Percentiles rank a stretch among this genome's conserved stretches.
Evolutionary conservation across 2,329 filamentous ascomycete genomes (phyloP).

Genomic region (Fusarium avenaceum): DNA sequence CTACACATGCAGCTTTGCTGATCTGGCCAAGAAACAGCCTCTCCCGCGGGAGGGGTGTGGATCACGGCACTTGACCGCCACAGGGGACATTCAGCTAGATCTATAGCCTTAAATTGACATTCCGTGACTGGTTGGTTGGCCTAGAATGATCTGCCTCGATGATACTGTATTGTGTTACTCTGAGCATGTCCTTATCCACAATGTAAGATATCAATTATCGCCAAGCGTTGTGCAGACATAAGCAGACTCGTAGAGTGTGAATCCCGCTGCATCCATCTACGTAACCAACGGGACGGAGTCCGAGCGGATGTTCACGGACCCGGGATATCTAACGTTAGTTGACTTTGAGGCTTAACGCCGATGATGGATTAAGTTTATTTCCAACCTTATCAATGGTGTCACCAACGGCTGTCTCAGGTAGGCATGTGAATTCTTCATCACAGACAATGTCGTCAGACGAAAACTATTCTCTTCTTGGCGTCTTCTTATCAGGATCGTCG

Average conservation of each 20-base stretch:
- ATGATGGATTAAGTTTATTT: slow-evolving; percentile 38
- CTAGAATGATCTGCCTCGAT: slow-evolving; percentile 21
- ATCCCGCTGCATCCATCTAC: too few species aligned
- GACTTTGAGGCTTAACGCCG: slow-evolving; percentile 39
- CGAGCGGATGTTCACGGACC: slow-evolving; percentile 6
- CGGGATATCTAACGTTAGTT: background rate
- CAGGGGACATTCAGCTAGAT: slow-evolving; percentile 34
- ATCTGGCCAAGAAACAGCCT: slow-evolving; percentile 37
- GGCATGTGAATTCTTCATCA: slow-evolving; percentile 7
- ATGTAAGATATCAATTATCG: slow-evolving; percentile 12
- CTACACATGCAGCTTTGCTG: background rate
- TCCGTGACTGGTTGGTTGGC: slow-evolving; percentile 15
- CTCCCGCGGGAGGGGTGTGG: slow-evolving; percentile 37
- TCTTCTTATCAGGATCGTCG: slow-evolving; percentile 39
- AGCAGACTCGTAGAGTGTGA: slow-evolving; percentile 4
- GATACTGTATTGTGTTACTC: slow-evolving; percentile 7
- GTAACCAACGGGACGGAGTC: slow-evolving; percentile 16
- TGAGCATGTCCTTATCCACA: background rate
- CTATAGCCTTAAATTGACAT: slow-evolving; percentile 40
- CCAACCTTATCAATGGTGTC: slow-evolving; percentile 44
- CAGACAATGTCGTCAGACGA: slow-evolving; percentile 17
- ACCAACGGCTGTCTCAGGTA: slow-evolving; percentile 14
- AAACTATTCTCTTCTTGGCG: background rate
- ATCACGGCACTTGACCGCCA: slow-evolving; percentile 40
- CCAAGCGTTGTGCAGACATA: slow-evolving; percentile 34